A percentile compares a stretch with the other conserved stretches of the same genome.
Conservation (phyloP, 106 monocot species). For the Iris macrosiphon region DNA sequence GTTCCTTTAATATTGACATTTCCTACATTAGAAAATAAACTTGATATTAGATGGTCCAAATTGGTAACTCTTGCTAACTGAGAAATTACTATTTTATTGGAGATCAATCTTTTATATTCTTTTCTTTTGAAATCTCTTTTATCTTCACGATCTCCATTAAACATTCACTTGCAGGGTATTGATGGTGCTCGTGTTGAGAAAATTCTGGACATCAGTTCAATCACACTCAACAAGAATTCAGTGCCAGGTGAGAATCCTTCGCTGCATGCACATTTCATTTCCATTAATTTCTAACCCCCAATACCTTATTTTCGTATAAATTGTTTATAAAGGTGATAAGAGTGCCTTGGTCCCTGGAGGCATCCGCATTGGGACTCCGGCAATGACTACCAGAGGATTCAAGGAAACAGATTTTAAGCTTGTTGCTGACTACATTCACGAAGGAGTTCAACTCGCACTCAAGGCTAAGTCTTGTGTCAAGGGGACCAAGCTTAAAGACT, state of each 20-base stretch:
- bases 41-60: too few species aligned
- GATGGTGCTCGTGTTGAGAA: conserved; percentile 26
- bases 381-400: conserved; percentile 31
- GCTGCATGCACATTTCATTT: too few species aligned
- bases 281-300: not conserved
- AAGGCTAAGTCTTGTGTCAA: conserved; percentile 13
- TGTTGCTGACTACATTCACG: conserved; percentile 20
- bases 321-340: conserved; percentile 12
- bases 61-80: too few species aligned
- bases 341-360: conserved; percentile 27
- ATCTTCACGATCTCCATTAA: not conserved
- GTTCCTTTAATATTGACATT: too few species aligned
- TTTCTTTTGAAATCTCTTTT: not conserved
- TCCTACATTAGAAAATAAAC: too few species aligned
- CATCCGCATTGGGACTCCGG: conserved; percentile 29
- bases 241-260: conserved; percentile 15
- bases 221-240: conserved; percentile 37
- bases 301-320: too few species aligned
- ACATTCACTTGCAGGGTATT: conserved; percentile 9
- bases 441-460: conserved; percentile 19
- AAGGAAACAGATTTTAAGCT: conserved; percentile 17
- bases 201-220: conserved; percentile 21
- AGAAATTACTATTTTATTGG: too few species aligned
- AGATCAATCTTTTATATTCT: too few species aligned
- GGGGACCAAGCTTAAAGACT: conserved; percentile 25